These are phyloP conservation scores for Penicillium concentricum DNA, from an alignment of 2,329 filamentous ascomycete species.

Conservation along the genomic window DNA sequence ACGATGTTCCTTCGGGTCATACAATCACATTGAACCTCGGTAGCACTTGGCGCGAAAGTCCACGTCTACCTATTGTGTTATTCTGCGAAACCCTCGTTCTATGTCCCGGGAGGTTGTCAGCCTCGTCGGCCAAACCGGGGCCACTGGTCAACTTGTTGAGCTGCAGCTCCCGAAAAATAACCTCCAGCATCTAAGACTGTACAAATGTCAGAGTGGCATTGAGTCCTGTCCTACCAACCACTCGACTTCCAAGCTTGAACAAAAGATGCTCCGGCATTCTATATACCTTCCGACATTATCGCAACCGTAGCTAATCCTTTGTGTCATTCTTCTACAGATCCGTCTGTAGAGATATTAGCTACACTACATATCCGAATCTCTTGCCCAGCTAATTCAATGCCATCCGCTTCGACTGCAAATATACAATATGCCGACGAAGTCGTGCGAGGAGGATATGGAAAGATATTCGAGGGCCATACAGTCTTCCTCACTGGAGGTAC, in stretches of 20 bases:
- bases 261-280: background rate
- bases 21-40: conserved; percentile 4
- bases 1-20: background rate
- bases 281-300: conserved; percentile 5
- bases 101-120: background rate
- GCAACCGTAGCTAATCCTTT: background rate
- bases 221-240: conserved; percentile 4
- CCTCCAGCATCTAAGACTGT: background rate
- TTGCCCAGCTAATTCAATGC: conserved; percentile 2
- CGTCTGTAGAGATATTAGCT: background rate
- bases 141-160: background rate
- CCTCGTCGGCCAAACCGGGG: background rate
- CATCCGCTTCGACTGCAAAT: conserved; percentile 2
- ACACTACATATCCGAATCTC: too few relatives aligned
- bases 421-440: conserved; percentile 19
- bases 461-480: conserved; percentile 25
- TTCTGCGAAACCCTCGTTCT: background rate
- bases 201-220: conserved; percentile 5
- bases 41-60: background rate
- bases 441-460: conserved; percentile 27
- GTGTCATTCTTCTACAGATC: background rate
- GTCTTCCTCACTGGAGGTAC: conserved; percentile 34
- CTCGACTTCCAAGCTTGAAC: background rate
- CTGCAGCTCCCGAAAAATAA: background rate
- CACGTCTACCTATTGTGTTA: background rate